Evolutionary conservation across 345 rosid genomes (phyloP).

Genomic region (Turritis glabra): DNA sequence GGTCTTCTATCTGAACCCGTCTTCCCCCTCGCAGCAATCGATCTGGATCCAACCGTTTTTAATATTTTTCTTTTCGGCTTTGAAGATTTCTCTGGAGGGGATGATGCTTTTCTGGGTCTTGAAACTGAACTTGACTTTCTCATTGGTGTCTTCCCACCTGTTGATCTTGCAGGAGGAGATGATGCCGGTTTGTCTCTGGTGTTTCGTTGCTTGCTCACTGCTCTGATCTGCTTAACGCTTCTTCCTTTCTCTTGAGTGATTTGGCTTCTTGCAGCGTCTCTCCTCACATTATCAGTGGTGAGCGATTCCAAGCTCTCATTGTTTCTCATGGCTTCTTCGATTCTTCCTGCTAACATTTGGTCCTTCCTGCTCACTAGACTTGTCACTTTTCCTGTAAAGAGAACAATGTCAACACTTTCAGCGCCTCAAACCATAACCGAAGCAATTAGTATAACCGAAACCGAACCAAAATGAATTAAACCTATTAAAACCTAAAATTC

Average conservation of each 20-base stretch:
- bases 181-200: slow-evolving; percentile 32
- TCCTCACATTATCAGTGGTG: slow-evolving; percentile 57
- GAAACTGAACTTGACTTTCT: slow-evolving; percentile 39
- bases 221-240: slow-evolving; percentile 47
- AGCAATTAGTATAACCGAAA: neutral
- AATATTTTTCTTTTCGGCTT: slow-evolving; percentile 39
- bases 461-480: neutral
- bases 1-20: slow-evolving; percentile 34
- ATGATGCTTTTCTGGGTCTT: slow-evolving; percentile 42
- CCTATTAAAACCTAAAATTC: neutral
- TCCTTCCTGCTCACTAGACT: slow-evolving; percentile 77
- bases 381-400: slow-evolving; percentile 75
- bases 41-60: slow-evolving; percentile 35
- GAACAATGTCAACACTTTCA: slow-evolving; percentile 9
- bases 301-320: slow-evolving; percentile 87
- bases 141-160: slow-evolving; percentile 30
- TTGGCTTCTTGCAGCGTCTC: slow-evolving; percentile 64
- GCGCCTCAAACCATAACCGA: neutral
- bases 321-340: slow-evolving; percentile 80
- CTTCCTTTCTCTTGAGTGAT: slow-evolving; percentile 67
- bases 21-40: slow-evolving; percentile 41
- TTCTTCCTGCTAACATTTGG: slow-evolving; percentile 55
- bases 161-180: slow-evolving; percentile 23
- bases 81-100: slow-evolving; percentile 44
- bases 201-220: slow-evolving; percentile 49